phyloP scores from a whole-genome alignment of 805 yeast species.

The Lipomyces sp. region DNA sequence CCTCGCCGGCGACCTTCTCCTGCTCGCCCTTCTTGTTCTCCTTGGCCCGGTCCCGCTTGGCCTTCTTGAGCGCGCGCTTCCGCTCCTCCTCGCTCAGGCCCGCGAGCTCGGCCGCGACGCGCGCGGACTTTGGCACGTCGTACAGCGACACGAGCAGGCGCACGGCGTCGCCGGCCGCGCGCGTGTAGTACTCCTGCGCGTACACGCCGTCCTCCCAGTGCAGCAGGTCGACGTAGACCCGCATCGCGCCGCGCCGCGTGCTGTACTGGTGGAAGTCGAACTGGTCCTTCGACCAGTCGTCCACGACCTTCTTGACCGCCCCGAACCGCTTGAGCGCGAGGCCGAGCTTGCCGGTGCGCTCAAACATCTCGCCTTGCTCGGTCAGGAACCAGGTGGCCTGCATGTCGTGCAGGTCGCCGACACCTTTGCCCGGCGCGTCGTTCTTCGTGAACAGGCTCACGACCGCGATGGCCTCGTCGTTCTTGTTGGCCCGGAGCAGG shows the following conservation, averaged over 20 bases:
- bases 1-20: conserved; percentile 33
- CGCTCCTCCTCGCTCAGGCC: conserved; percentile 36
- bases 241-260: conserved; percentile 83
- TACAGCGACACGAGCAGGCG: conserved; percentile 49
- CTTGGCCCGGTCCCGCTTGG: conserved; percentile 45
- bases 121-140: conserved; percentile 28
- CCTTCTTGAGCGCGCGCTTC: conserved; percentile 39
- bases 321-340: conserved; percentile 75
- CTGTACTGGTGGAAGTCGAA: conserved; percentile 92
- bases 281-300: conserved; percentile 76
- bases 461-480: conserved; percentile 69
- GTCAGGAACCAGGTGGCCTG: conserved; percentile 87
- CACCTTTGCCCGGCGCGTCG: conserved; percentile 76
- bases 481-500: conserved; percentile 66
- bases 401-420: conserved; percentile 80
- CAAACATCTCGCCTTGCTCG: conserved; percentile 81
- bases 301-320: conserved; percentile 60
- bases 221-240: conserved; percentile 73
- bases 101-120: conserved; percentile 28
- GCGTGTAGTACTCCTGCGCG: conserved; percentile 59
- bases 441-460: conserved; percentile 82
- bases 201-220: conserved; percentile 79
- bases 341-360: conserved; percentile 61
- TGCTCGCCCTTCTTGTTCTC: conserved; percentile 44
- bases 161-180: conserved; percentile 67